A percentile compares a stretch with the other conserved stretches of the same genome.
These are phyloP conservation scores for Capsicum baccatum DNA, from an alignment of 257 asterid species.

Conservation along the genomic window DNA sequence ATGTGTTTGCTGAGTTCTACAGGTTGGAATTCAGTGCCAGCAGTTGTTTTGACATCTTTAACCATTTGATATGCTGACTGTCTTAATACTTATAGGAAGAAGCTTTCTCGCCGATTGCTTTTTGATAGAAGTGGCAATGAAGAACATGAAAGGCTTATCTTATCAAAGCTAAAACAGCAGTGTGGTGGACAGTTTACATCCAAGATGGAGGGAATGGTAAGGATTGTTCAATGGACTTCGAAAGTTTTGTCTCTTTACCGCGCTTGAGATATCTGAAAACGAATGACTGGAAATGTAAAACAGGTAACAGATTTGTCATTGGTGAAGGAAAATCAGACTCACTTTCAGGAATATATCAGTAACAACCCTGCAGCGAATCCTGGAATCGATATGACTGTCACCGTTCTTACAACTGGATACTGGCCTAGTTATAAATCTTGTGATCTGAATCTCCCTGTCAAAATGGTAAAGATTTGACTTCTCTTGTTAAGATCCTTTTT, in stretches of 20 bases:
- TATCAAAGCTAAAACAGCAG: constrained; percentile 59
- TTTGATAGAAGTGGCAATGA: constrained; percentile 54
- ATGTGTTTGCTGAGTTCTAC: constrained; percentile 58
- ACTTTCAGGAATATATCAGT: constrained; percentile 49
- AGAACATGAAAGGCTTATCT: constrained; percentile 54
- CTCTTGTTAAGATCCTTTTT: not conserved
- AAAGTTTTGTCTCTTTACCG: not conserved
- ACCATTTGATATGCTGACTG: not conserved
- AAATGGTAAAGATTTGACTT: constrained; percentile 48
- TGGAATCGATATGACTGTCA: constrained; percentile 54
- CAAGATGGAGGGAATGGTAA: constrained; percentile 74
- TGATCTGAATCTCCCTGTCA: constrained; percentile 59
- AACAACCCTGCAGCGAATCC: constrained; percentile 38
- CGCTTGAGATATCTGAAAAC: not conserved
- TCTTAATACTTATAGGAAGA: constrained; percentile 47
- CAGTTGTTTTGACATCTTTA: not conserved
- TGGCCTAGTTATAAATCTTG: constrained; percentile 69
- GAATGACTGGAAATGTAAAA: constrained; percentile 4
- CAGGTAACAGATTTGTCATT: constrained; percentile 62
- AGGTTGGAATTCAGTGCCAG: constrained; percentile 35
- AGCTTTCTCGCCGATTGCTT: constrained; percentile 60
- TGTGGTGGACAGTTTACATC: constrained; percentile 64
- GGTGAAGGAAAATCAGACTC: constrained; percentile 49
- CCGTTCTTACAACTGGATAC: constrained; percentile 61
- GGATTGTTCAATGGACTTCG: constrained; percentile 9